Conservation (phyloP, 2,329 filamentous ascomycete species). For the Myriosclerotinia curreyana region DNA sequence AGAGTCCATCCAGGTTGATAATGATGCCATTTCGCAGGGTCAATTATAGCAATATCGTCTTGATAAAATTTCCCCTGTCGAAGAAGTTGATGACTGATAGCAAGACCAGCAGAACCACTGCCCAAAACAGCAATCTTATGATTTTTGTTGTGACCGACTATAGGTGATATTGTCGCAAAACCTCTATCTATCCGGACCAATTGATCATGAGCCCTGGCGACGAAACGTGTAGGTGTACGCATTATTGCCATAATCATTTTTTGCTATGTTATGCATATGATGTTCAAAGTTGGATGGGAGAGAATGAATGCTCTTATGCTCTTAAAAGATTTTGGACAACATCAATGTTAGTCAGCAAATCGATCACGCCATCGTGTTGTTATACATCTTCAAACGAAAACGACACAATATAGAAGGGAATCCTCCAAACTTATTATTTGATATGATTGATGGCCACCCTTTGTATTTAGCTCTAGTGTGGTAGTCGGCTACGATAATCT, state of each 20-base stretch:
- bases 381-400: no score
- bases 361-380: conserved; percentile 13
- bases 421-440: no score
- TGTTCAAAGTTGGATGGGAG: background rate
- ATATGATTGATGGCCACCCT: no score
- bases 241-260: background rate
- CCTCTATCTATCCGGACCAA: conserved; percentile 3
- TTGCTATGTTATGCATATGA: background rate
- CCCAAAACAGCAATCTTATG: conserved; percentile 68
- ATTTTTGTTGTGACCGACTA: conserved; percentile 41
- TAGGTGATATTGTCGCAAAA: conserved; percentile 38
- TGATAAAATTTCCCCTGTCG: conserved; percentile 53
- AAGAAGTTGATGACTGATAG: conserved; percentile 66
- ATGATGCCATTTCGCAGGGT: conserved; percentile 61
- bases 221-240: background rate
- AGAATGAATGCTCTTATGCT: no score
- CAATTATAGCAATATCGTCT: conserved; percentile 62
- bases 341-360: background rate
- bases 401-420: no score
- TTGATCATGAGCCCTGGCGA: background rate
- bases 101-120: conserved; percentile 62
- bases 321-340: no score
- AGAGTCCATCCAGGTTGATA: conserved; percentile 71
- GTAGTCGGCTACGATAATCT: no score
- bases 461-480: no score